Base-by-base conservation (phyloP, 805 yeast genomes). In the Dipodascopsis uninucleata region DNA sequence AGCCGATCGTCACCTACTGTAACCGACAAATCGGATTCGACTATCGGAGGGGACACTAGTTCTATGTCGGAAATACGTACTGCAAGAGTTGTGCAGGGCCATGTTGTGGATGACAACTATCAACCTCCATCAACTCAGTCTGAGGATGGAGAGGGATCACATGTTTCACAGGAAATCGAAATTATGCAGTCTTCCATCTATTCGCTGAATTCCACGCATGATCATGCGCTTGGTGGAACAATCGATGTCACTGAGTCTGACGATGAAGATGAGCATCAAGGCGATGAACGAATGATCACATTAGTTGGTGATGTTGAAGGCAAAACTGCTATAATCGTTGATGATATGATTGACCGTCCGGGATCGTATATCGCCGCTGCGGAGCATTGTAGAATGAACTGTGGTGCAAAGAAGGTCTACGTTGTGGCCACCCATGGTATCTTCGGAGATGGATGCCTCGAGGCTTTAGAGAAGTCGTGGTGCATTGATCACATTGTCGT, bases 311-410 rank as follows among this genome's bases (percentile, higher is more conserved):
- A 90, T 63, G 98, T 93, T 39, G 80, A 85, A 55, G 83, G 80
- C 58, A 85, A 85, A 66, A 85, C 95, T 5, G 97, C 97, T 16
- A 85, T 93, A 56, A 85, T 93, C 49, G 74, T 93, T 47, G 99
- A 93, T 68, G 99, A 93, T 64, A 86, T 93, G 94, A 83, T 93
- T 59, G 98, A 93, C 64, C 87, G 93, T 63, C 96, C 96, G 35
- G 81, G 82, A 53, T 80, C 95, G 7, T 90, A 89, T 63, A 84
- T 93, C 53, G 90, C 97, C 24, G 98, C 98, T 33, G 98, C 99
- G 26, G 99, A 93, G 69, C 98, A 93, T 69, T 78, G 95, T 64
- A 78, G 94, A 56, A 74, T 85, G 67, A 90, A 89, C 67, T 93
- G 99, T 70, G 98, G 98, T 46, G 98, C 99, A 49, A 83, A 81